Base-by-base conservation (phyloP, 73 alveolate species). In the Symbiodinium natans region DNA sequence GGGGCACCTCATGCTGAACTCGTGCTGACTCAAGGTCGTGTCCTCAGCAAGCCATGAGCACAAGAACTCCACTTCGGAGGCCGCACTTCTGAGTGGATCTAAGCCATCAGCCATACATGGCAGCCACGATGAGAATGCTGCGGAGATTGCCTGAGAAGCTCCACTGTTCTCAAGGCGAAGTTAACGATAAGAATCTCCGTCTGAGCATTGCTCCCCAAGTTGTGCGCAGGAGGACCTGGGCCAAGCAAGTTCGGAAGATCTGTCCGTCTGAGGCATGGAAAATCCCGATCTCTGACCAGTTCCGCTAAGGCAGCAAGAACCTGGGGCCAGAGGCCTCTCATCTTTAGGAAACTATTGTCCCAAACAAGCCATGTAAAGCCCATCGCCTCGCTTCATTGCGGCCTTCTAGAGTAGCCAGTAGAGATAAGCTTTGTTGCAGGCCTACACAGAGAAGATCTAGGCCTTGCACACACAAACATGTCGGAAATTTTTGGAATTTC, bases 1-100 rank as follows among this genome's bases (percentile, higher is more conserved):
- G 75, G 41, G 19, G 34, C 11, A 56, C 98, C 98, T 92, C 98
- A 41, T 92, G 98, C 31, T 92, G 98, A 9, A 75, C 90, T 11
- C 98, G 59, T 38, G 98, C 98, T 15, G 98, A 71, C 34, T 92
- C 98, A 33, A 92, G 39, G 90, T 92, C 90, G 33, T 92, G 98
- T n/a, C 98, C 98, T 92, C 27, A 17, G 54, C 11, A 21, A 13
- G 21, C 52, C 39, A 77, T 9, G 92, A 4, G 92, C 56, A 1
- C 10, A 41, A 8, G 11, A 21, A 15, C 29, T 11, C 74, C 21
- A 21, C 74, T 21, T 21, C 11, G 11, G 29, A 11, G 29, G 29
- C 74, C 11, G 21, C 11, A 15, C 74, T 54, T 54, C 29, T n/a
- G n/a, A n/a, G n/a, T n/a, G n/a, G 59, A 6, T 46, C 63, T 41